These are phyloP conservation scores for Agaricus subrufescens DNA, from an alignment of 768 basidiomycete species.

Conservation along the genomic window DNA sequence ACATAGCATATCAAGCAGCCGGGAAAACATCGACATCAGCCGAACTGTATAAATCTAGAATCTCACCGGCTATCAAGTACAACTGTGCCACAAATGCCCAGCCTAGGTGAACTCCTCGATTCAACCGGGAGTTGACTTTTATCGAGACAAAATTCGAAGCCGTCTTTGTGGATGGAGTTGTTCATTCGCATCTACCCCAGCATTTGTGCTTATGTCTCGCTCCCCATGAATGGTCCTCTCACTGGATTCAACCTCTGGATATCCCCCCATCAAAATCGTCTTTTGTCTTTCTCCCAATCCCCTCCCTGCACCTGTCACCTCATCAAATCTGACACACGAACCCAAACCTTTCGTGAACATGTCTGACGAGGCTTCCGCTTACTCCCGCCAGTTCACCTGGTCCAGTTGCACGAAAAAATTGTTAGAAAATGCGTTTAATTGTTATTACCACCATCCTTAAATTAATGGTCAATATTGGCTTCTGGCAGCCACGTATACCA, in stretches of 20 bases:
- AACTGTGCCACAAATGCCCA: conserved; percentile 62
- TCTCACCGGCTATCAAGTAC: conserved; percentile 52
- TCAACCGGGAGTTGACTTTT: conserved; percentile 26
- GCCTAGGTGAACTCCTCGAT: conserved; percentile 14
- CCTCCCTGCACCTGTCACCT: conserved; percentile 33
- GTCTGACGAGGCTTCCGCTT: too few relatives aligned
- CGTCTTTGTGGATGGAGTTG: conserved; percentile 27
- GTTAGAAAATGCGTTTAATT: too few relatives aligned
- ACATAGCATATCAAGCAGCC: not conserved
- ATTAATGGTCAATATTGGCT: too few relatives aligned
- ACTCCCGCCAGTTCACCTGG: too few relatives aligned
- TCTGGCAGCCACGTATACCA: too few relatives aligned
- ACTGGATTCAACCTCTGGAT: conserved; percentile 40
- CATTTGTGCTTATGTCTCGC: too few relatives aligned
- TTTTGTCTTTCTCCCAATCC: conserved; percentile 59
- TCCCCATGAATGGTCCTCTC: conserved; percentile 8
- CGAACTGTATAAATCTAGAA: conserved; percentile 40
- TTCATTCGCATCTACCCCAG: not conserved
- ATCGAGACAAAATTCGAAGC: conserved; percentile 27
- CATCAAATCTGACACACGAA: conserved; percentile 45
- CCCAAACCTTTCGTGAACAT: too few relatives aligned
- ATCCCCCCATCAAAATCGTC: conserved; percentile 62
- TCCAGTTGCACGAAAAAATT: too few relatives aligned
- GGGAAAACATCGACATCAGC: conserved; percentile 31
- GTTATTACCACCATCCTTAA: too few relatives aligned